Conservation (phyloP, 2,329 filamentous ascomycete species). For the Clathrospora elynae region DNA sequence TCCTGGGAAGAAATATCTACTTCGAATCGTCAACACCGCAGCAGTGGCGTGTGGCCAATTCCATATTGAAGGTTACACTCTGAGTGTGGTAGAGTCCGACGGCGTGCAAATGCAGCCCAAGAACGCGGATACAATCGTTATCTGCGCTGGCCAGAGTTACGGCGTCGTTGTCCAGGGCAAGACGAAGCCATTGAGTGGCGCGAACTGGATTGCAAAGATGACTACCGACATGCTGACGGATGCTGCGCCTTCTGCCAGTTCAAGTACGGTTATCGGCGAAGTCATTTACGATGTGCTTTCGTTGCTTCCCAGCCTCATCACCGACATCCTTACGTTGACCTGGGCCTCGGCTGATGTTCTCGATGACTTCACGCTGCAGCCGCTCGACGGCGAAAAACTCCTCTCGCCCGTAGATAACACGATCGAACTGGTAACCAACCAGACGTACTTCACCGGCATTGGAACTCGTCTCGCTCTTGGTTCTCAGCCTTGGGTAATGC, state of each 20-base stretch:
- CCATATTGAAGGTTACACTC: constrained; percentile 48
- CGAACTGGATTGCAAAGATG: constrained; percentile 61
- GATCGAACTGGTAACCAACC: constrained; percentile 62
- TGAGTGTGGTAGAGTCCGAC: constrained; percentile 30
- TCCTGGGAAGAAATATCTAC: constrained; percentile 62
- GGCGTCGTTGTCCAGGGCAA: constrained; percentile 28
- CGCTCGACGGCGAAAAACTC: constrained; percentile 67
- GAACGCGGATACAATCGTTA: constrained; percentile 46
- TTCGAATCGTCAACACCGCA: constrained; percentile 66
- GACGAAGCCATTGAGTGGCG: constrained; percentile 49
- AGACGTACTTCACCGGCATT: constrained; percentile 66
- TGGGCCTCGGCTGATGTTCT: constrained; percentile 61
- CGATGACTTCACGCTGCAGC: constrained; percentile 73
- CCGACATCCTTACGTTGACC: constrained; percentile 59
- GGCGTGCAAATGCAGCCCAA: constrained; percentile 50
- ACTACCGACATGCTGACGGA: constrained; percentile 58
- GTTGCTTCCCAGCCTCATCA: too few relatives aligned
- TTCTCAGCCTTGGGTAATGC: constrained; percentile 70
- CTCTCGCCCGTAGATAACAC: constrained; percentile 64
- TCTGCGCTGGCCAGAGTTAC: constrained; percentile 38
- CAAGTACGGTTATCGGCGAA: constrained; percentile 5
- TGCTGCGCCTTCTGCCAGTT: constrained; percentile 29
- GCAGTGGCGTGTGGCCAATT: constrained; percentile 52
- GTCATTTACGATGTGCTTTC: constrained; percentile 66
- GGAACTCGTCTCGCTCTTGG: constrained; percentile 57